Base-by-base conservation (phyloP, 1,284 basidiomycete species). In the Trichosporon sp. region DNA sequence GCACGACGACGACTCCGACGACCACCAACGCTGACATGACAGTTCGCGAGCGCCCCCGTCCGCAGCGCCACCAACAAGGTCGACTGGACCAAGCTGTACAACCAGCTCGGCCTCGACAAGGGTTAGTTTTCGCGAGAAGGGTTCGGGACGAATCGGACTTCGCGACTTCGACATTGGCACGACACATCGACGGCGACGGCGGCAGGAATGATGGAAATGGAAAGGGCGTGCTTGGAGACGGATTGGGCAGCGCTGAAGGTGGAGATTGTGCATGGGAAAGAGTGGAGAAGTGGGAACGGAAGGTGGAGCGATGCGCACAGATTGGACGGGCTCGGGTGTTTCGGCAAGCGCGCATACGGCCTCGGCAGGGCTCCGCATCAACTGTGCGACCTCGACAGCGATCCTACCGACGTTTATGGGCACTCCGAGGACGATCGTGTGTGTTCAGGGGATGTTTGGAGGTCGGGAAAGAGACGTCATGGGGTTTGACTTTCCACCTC, bases 41-140 rank as follows among this genome's bases (percentile, higher is more conserved):
- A 70, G 69, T 68, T 68, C 59, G 72, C 71, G 70, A 70, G 68
- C 70, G 71, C 73, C 70, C 68, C 70, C 66, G 69, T 46, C 64
- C 72, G 69, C 38, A 70, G 67, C 68, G 74, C 70, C 46, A 70
- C 74, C 68, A 67, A 64, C 74, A 70, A 73, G 67, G 74, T 75
- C 74, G 94, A 97, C 86, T 97, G 95, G 86, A 86, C 92, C 83
- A 92, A 93, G 84, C 90, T 98, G 83, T 95, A 96, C 86, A 87
- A 90, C 73, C 90, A 91, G 76, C 90, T 97, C 68, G 94, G 94
- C 78, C 90, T 98, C 78, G 93, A 92, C 84, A 96, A 95, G 88
- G 92, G 94, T 93, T 69, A 66, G 87, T 82, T 38, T 21, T 56
- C 68, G 69, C 66, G 69, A 63, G 43, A 61, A 51, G 46, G 16